Base-by-base conservation (phyloP, 768 basidiomycete species). In the Naganishia friedmannii region DNA sequence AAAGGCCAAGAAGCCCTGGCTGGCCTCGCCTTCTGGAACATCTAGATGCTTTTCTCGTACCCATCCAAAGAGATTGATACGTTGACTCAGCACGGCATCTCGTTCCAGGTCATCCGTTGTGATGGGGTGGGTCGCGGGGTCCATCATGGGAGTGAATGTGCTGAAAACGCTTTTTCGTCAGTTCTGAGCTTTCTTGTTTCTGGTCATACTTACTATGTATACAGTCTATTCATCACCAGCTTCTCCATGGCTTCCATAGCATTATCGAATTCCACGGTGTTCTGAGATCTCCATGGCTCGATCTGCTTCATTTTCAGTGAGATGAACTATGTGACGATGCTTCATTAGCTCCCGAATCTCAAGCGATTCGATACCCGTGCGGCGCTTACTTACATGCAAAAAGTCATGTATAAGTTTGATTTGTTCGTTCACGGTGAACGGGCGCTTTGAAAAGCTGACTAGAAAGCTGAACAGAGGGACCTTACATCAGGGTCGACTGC, bases 191-290 rank as follows among this genome's bases (percentile, higher is more conserved):
- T 51, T 51, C 23, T 23, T 5, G 17, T 21, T 13, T 23, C 6
- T 21, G 26, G 31, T 55, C 12, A 2, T 17, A 87, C 90, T 78
- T 72, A 97, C 94, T 91, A 92, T 75, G 93, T 92, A 80, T 96
- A 98, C 65, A 98, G 83, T 65, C 93, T 85, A 76, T 98, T 99
- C 96, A 99, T 98, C 74, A 99, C 96, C 8, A 99, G 86, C 81
- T 99, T 99, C 85, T 99, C 96, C 92, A 98, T 97, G 65, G 93
- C 94, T 82, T 99, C 96, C 84, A 93, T 87, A 0, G 93, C 92
- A 75, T 95, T 94, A 66, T 98, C 96, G 73, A 99, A 97, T 80
- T 98, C 93, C 7, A 83, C 82, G 26, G 92, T 88, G 2, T 88
- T 85, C 0, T 86, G 86, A 70, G 87, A 87, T 77, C 87, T 87